Base-by-base conservation (phyloP, 306 rosid genomes). In the Hylodesmum podocarpum region DNA sequence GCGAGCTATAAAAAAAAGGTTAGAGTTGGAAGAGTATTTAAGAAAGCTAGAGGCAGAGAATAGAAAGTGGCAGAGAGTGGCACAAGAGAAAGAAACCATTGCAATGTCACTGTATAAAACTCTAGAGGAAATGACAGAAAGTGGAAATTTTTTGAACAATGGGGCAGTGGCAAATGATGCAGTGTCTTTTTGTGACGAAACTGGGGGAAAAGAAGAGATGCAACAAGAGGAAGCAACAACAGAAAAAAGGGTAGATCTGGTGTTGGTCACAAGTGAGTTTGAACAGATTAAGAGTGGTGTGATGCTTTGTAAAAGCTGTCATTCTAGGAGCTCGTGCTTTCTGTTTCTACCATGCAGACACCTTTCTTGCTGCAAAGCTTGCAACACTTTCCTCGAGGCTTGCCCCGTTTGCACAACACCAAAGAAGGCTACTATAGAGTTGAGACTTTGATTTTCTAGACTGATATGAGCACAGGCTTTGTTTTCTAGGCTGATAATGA, bases 261-360 rank as follows among this genome's bases (percentile, higher is more conserved):
- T 14, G 39, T 19, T 33, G 13, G 22, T 29, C n/a, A n/a, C n/a
- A 4, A 31, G 18, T n/a, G 5, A 73, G 40, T 24, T 5, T 43
- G 87, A 54, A 71, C 57, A 83, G 31, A 40, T 18, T n/a, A 43
- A 54, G 47, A 33, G 70, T 15, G 78, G 34, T 53, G 76, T 13
- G 62, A 71, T 76, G 85, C 5, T 80, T 10, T 94, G 98, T 69
- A 84, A 78, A 84, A 59, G 84, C 49, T 94, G 98, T 66, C 51
- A 86, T 73, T 81, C 40, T 83, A 36, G 92, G 65, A 84, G 50
- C 2, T 70, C 94, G 80, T 55, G 94, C 62, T 61, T 76, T 49
- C 25, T 95, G 83, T 90, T 92, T 28, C 88, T 95, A 34, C 98
- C 97, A 49, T 95, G 98, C 81, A 84, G 98, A 71, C 98, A 94